Percentiles rank a stretch among this genome's conserved stretches.
Conservation (phyloP, 2,329 filamentous ascomycete species). For the Alternaria gansuensis region DNA sequence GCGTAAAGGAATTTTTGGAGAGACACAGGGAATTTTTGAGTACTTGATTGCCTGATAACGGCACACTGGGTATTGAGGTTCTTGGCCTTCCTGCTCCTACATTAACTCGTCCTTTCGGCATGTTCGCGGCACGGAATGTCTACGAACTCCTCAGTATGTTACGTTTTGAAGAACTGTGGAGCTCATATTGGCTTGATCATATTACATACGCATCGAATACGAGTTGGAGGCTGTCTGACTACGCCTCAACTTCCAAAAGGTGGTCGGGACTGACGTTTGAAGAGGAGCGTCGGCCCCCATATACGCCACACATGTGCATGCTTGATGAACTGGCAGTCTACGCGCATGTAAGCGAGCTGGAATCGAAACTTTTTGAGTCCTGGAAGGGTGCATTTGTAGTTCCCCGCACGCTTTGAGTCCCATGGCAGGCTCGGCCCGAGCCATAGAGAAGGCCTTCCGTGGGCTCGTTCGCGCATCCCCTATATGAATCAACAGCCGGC, state of each 20-base stretch:
- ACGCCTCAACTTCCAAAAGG: not conserved
- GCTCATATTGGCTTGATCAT: too few relatives aligned
- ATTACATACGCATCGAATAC: not conserved
- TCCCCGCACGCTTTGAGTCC: not conserved
- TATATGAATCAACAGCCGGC: not conserved
- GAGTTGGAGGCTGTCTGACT: not conserved
- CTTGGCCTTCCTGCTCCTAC: not conserved
- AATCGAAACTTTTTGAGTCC: not conserved
- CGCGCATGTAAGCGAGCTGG: not conserved
- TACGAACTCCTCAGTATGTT: too few relatives aligned
- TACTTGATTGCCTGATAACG: not conserved
- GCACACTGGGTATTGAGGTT: not conserved
- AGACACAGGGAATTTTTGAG: conserved; percentile 22
- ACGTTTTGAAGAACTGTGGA: too few relatives aligned
- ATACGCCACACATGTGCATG: not conserved
- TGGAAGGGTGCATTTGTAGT: not conserved
- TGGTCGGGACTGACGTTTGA: not conserved
- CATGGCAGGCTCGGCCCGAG: not conserved
- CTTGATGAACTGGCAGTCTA: conserved; percentile 5
- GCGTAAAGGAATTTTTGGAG: conserved; percentile 33
- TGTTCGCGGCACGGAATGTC: too few relatives aligned
- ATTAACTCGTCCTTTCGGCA: too few relatives aligned
- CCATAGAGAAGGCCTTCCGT: not conserved
- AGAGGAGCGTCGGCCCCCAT: not conserved
- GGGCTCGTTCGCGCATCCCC: not conserved